A percentile compares a stretch with the other conserved stretches of the same genome.
Conservation (phyloP, 306 rosid genomes). For the Psophocarpus tetragonolobus region DNA sequence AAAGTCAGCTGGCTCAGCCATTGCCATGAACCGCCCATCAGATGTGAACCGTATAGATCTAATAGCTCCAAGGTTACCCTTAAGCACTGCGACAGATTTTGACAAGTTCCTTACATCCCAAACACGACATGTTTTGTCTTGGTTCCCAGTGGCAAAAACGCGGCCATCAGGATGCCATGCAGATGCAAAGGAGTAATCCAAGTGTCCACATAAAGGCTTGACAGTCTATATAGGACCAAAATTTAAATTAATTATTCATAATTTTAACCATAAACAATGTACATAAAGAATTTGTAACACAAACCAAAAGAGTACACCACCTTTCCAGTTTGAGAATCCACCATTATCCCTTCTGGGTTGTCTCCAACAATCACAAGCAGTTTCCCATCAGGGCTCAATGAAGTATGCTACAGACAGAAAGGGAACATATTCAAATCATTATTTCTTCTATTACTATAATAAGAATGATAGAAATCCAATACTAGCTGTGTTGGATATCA, state of each 20-base stretch:
- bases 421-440: background rate
- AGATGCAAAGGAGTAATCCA: constrained; percentile 83
- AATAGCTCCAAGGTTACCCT: constrained; percentile 83
- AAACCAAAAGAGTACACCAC: constrained; percentile 35
- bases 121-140: constrained; percentile 78
- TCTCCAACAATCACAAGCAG: constrained; percentile 75
- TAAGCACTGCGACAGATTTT: constrained; percentile 66
- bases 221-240: constrained; percentile 54
- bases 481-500: no score
- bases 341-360: constrained; percentile 74
- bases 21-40: constrained; percentile 76
- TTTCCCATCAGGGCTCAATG: constrained; percentile 78
- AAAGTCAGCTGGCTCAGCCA: constrained; percentile 87
- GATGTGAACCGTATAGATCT: constrained; percentile 74
- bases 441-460: background rate
- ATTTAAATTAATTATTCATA: constrained; percentile 16
- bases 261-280: background rate
- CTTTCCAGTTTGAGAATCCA: constrained; percentile 88
- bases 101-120: constrained; percentile 84
- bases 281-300: background rate
- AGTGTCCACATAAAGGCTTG: constrained; percentile 56
- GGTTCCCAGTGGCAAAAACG: constrained; percentile 81
- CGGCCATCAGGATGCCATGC: constrained; percentile 80
- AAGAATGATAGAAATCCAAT: no score
- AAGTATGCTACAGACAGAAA: constrained; percentile 60